These are phyloP conservation scores for Cryptococcus hybrid DNA, from an alignment of 1,284 basidiomycete genomes.

Conservation along the genomic window DNA sequence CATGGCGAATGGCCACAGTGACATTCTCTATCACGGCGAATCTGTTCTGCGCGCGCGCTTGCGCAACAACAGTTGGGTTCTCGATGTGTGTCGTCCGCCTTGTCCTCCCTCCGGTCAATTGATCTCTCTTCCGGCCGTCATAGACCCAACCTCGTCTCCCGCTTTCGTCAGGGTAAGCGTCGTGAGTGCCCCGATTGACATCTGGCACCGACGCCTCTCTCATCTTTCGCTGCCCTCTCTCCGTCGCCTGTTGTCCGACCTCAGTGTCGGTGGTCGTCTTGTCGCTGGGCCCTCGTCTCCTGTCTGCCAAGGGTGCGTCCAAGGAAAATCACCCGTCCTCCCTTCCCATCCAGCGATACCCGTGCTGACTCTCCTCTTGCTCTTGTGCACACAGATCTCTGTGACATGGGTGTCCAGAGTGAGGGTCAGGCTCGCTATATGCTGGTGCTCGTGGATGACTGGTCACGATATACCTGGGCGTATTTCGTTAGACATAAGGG, in stretches of 20 bases:
- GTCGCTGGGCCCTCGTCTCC: neutral
- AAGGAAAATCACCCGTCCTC: neutral
- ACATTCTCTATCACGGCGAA: neutral
- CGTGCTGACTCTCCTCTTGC: slow-evolving; percentile 3
- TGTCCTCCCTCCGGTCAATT: neutral
- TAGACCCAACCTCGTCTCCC: neutral
- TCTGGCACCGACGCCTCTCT: neutral
- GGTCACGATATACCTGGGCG: slow-evolving; percentile 1
- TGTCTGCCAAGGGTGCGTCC: neutral
- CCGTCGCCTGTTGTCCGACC: too few relatives aligned
- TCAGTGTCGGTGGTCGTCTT: neutral
- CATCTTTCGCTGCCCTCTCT: neutral
- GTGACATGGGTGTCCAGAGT: slow-evolving; percentile 3
- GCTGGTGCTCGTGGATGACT: slow-evolving; percentile 4
- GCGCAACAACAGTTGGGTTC: neutral
- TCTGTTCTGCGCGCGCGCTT: neutral
- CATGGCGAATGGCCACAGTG: neutral
- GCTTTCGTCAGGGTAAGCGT: neutral
- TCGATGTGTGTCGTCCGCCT: neutral
- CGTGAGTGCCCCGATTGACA: neutral
- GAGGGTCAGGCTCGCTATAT: slow-evolving; percentile 2
- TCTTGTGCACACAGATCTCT: neutral
- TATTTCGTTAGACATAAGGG: slow-evolving; percentile 1
- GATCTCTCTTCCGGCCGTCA: neutral
- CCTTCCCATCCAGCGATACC: neutral